Evolutionary conservation across 2,329 filamentous ascomycete species (phyloP).

Genomic region (Metarhizium sp.): DNA sequence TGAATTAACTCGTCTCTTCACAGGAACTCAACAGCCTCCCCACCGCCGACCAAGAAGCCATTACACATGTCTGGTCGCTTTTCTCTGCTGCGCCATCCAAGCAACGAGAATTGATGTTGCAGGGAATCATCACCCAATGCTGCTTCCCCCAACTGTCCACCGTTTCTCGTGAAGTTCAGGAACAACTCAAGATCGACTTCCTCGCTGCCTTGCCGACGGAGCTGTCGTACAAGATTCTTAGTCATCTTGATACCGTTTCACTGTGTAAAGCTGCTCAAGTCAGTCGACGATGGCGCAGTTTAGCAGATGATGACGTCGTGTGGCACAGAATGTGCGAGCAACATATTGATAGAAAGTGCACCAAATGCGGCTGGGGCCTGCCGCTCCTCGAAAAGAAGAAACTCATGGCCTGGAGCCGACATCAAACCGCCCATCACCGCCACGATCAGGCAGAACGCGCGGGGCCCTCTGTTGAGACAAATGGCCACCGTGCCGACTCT

Average conservation of each 20-base stretch:
- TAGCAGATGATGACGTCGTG: conserved; percentile 95
- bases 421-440: conserved; percentile 38
- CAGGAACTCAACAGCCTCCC: conserved; percentile 76
- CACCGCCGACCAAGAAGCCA: conserved; percentile 82
- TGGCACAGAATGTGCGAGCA: conserved; percentile 98
- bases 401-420: conserved; percentile 75
- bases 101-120: conserved; percentile 91
- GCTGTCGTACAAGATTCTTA: conserved; percentile 87
- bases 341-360: conserved; percentile 88
- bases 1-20: conserved; percentile 1
- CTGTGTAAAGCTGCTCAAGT: conserved; percentile 95
- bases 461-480: conserved; percentile 15
- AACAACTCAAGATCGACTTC: conserved; percentile 97
- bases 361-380: conserved; percentile 90
- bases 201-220: conserved; percentile 80
- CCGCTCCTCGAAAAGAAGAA: conserved; percentile 83
- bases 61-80: conserved; percentile 94
- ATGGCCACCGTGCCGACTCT: conserved; percentile 11
- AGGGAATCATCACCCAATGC: conserved; percentile 91
- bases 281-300: conserved; percentile 72
- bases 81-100: conserved; percentile 93
- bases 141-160: conserved; percentile 96
- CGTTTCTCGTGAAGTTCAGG: conserved; percentile 80
- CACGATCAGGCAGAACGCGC: conserved; percentile 5
- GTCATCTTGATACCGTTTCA: conserved; percentile 85